Evolutionary conservation across 805 yeast genomes (phyloP).

Genomic region (Yarrowia alimentaria): DNA sequence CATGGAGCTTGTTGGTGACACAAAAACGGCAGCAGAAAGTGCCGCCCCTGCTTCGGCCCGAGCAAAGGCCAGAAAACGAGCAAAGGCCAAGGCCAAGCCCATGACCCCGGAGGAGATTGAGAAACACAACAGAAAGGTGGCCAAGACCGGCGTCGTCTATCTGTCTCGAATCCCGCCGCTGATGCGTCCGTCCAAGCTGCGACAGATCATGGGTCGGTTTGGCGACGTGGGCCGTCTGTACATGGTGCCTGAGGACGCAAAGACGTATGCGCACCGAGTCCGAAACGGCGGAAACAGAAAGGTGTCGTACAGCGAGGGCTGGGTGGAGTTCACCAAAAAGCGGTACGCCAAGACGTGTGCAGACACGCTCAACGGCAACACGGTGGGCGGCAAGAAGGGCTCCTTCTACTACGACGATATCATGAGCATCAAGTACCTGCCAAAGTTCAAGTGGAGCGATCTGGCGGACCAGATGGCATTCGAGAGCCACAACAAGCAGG

Average conservation of each 20-base stretch:
- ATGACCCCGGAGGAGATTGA: conserved; percentile 40
- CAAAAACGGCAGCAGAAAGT: too few species aligned
- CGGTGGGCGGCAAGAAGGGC: conserved; percentile 87
- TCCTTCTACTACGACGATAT: conserved; percentile 92
- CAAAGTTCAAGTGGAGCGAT: conserved; percentile 93
- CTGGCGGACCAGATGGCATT: conserved; percentile 88
- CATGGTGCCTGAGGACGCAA: conserved; percentile 78
- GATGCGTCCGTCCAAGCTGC: conserved; percentile 90
- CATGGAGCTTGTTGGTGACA: conserved; percentile 30
- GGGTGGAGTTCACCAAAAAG: conserved; percentile 89
- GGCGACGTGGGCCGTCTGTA: conserved; percentile 87
- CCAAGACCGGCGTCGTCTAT: conserved; percentile 89
- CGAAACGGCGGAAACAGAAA: conserved; percentile 92
- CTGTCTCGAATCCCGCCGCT: conserved; percentile 90
- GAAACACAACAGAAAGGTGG: conserved; percentile 47
- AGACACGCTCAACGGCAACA: conserved; percentile 80
- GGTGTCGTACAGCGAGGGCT: conserved; percentile 84
- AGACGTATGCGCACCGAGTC: conserved; percentile 62
- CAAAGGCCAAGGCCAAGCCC: conserved; percentile 32
- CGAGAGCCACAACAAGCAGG: conserved; percentile 85
- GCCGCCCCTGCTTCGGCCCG: too few species aligned
- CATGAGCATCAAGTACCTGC: conserved; percentile 81
- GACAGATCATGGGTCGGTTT: conserved; percentile 75
- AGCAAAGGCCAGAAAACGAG: conserved; percentile 27
- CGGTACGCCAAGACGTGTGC: conserved; percentile 88